Evolutionary conservation across 2,329 filamentous ascomycete genomes (phyloP).

Genomic region (Cladosporium sp.): DNA sequence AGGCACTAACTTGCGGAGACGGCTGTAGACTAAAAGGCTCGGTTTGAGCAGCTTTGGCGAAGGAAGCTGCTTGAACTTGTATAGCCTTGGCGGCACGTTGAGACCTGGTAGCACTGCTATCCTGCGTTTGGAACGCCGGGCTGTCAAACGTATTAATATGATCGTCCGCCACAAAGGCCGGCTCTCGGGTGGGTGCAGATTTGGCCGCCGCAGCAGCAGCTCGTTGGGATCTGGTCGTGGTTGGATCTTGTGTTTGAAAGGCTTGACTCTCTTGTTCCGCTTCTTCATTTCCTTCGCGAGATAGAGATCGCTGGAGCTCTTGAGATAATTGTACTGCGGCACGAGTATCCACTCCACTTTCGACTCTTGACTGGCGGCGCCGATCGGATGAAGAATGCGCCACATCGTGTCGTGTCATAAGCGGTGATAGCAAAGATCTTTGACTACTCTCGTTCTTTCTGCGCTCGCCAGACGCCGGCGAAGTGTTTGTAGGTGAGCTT

Average conservation of each 20-base stretch:
- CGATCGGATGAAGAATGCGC: neutral
- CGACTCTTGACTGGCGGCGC: constrained; percentile 3
- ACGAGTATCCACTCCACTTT: constrained; percentile 6
- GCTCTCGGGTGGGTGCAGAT: no score
- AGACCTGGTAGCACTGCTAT: no score
- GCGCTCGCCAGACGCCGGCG: neutral
- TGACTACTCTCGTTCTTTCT: neutral
- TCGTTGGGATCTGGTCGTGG: neutral
- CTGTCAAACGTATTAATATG: no score
- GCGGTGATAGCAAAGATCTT: neutral
- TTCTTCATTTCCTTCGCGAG: constrained; percentile 2
- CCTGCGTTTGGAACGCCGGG: no score
- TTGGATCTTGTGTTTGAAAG: constrained; percentile 7
- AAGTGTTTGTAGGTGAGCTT: neutral
- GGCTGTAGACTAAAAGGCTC: no score
- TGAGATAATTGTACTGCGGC: constrained; percentile 6
- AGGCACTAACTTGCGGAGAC: constrained; percentile 2
- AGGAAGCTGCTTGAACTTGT: no score
- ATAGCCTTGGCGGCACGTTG: no score
- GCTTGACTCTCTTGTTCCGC: constrained; percentile 1
- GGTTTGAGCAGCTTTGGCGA: no score
- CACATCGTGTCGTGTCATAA: neutral
- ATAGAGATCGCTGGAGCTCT: constrained; percentile 6
- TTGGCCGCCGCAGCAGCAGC: neutral
- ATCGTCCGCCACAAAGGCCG: no score